Evolutionary conservation across 2,329 filamentous ascomycete species (phyloP), one percentile per base, ranked within the genome.

Genomic region (Fusarium palustre): DNA sequence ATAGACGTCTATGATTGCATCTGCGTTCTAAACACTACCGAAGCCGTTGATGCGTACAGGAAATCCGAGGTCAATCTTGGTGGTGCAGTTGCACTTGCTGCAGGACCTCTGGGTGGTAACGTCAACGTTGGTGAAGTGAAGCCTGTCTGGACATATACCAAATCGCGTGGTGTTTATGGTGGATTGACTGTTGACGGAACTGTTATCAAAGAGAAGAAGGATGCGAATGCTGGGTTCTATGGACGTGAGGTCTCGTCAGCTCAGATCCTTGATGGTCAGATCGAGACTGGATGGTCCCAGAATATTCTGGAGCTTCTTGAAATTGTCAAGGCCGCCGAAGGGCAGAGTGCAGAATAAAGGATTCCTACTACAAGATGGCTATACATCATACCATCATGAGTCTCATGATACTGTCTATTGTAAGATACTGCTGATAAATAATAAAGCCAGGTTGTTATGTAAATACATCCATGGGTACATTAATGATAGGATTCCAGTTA

Each of bases 181-280:
- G 60, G 60, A 1, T 39, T 64, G 43, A 64, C 60, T 20, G 50
- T 64, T 10, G 60, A 64, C 10, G 60, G 59, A 1, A 64, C 60
- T 0, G 43, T 56, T 0, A 64, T 57, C 0, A 64, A 45, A 22
- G 60, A 64, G 43, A 64, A 49, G 43, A 16, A n/a, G 1, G 50
- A 64, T n/a, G 38, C 49, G 0, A 57, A 64, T 13, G 1, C 25
- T 0, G 50, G 49, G 1, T 64, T 64, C 3, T 64, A 64, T 45
- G 59, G 50, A 3, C 5, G 22, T 3, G 50, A 57, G 0, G 11
- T 57, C 2, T 49, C 59, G 2, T 64, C 60, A 0, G 43, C 31
- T 2, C 36, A 64, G 22, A 64, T 64, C 7, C 18, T 64, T 5
- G 43, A 64, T 3, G 60, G 60, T 0, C 7, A 13, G 3, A 38